Conservation (phyloP, 805 yeast species). For the Wickerhamiella lipophila region DNA sequence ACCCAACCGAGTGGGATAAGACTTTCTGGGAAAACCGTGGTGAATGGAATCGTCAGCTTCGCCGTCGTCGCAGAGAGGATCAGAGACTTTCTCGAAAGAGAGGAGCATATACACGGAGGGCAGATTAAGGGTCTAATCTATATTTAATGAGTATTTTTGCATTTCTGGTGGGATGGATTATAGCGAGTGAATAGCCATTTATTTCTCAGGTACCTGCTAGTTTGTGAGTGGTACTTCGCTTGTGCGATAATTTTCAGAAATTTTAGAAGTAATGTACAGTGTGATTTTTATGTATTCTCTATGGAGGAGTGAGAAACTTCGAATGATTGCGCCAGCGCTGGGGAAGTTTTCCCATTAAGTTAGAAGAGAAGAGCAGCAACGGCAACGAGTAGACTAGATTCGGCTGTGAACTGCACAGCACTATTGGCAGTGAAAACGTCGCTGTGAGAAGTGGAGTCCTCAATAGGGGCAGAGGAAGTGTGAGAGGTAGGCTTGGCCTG, state of each 20-base stretch:
- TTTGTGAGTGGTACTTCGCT: too few species aligned
- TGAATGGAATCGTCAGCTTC: constrained; percentile 61
- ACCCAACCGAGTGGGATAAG: constrained; percentile 44
- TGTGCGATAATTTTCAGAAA: too few species aligned
- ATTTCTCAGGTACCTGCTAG: too few species aligned
- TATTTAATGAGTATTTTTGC: not conserved
- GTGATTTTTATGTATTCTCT: too few species aligned
- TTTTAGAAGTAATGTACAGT: too few species aligned
- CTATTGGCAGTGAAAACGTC: constrained; percentile 3
- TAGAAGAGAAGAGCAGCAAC: constrained; percentile 3
- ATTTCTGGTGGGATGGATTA: too few species aligned
- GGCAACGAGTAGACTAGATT: not conserved
- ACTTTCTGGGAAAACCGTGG: constrained; percentile 81
- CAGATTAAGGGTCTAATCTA: not conserved
- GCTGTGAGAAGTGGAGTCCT: not conserved
- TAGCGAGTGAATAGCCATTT: too few species aligned
- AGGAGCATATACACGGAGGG: not conserved
- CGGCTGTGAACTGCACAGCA: constrained; percentile 1
- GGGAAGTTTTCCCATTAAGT: not conserved
- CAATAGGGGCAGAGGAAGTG: not conserved
- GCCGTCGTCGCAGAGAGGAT: constrained; percentile 63
- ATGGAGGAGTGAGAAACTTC: not conserved
- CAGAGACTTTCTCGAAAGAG: constrained; percentile 44
- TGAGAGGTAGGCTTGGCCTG: constrained; percentile 22
- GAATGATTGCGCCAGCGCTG: constrained; percentile 1